A percentile compares a stretch with the other conserved stretches of the same genome.
Evolutionary conservation across 2,329 filamentous ascomycete species (phyloP).

Genomic region (Venturia carpophila): DNA sequence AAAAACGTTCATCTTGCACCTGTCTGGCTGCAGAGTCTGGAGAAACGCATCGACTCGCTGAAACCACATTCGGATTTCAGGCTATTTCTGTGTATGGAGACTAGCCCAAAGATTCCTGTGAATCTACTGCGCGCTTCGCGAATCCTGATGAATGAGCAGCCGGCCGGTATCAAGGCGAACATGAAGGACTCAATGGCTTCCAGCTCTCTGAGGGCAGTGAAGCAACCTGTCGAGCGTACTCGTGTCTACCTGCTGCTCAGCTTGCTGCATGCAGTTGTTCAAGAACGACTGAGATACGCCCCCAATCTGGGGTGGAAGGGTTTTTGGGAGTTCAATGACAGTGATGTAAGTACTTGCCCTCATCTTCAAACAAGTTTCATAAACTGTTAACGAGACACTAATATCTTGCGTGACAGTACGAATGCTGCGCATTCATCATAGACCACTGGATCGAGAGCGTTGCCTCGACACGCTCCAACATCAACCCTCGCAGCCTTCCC

Average conservation of each 20-base stretch:
- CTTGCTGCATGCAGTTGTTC: constrained; percentile 91
- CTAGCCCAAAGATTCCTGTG: constrained; percentile 91
- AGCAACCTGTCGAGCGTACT: constrained; percentile 82
- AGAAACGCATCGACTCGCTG: constrained; percentile 92
- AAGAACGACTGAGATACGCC: constrained; percentile 89
- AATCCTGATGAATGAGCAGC: constrained; percentile 96
- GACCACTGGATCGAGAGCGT: constrained; percentile 86
- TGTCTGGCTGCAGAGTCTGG: constrained; percentile 91
- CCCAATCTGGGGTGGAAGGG: constrained; percentile 94
- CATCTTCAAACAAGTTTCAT: no score
- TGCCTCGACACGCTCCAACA: constrained; percentile 79
- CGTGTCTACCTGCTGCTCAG: constrained; percentile 85
- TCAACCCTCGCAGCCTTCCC: constrained; percentile 86
- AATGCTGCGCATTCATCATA: constrained; percentile 93
- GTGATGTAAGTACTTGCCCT: constrained; percentile 65
- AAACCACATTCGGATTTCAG: constrained; percentile 91
- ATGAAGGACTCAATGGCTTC: constrained; percentile 96
- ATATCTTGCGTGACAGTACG: constrained; percentile 55
- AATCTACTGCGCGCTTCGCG: constrained; percentile 88
- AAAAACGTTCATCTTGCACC: constrained; percentile 98
- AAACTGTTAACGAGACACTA: background rate
- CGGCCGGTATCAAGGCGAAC: constrained; percentile 89
- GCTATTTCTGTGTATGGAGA: constrained; percentile 96
- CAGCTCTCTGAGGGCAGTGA: constrained; percentile 64
- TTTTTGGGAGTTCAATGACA: constrained; percentile 99